phyloP scores from a whole-genome alignment of 805 yeast genomes.

The Pichia manshurica region DNA sequence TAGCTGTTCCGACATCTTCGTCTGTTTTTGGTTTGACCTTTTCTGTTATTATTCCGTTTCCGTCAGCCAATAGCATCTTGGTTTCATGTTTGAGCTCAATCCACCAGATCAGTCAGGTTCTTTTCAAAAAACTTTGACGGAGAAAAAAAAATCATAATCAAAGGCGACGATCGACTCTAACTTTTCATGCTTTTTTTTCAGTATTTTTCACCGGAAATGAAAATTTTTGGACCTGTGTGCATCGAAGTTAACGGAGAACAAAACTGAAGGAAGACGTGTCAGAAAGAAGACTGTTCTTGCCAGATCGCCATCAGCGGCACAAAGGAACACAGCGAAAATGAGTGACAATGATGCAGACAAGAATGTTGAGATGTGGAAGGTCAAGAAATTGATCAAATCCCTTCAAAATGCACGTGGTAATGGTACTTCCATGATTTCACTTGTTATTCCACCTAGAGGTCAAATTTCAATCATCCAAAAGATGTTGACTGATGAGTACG shows the following conservation, averaged over 20 bases:
- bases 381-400: constrained; percentile 86
- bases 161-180: too few relatives aligned
- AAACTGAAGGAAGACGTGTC: background rate
- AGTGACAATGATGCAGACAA: constrained; percentile 85
- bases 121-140: too few relatives aligned
- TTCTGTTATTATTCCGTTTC: too few relatives aligned
- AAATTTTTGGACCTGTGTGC: constrained; percentile 4
- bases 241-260: background rate
- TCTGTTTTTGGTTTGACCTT: background rate
- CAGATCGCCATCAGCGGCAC: too few relatives aligned
- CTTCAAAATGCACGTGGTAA: constrained; percentile 93
- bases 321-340: constrained; percentile 21
- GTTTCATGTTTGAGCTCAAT: too few relatives aligned
- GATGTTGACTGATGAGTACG: constrained; percentile 96
- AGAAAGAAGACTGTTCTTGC: background rate
- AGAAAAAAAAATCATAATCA: too few relatives aligned
- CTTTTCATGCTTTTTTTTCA: background rate
- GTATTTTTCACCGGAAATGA: constrained; percentile 3
- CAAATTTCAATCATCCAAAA: constrained; percentile 84
- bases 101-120: too few relatives aligned
- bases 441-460: constrained; percentile 92
- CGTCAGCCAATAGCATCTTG: too few relatives aligned
- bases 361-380: constrained; percentile 98
- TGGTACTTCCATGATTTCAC: constrained; percentile 98
- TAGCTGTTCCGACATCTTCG: constrained; percentile 1